Evolutionary conservation across 1,284 basidiomycete species (phyloP).

Genomic region (Tilletia caries): DNA sequence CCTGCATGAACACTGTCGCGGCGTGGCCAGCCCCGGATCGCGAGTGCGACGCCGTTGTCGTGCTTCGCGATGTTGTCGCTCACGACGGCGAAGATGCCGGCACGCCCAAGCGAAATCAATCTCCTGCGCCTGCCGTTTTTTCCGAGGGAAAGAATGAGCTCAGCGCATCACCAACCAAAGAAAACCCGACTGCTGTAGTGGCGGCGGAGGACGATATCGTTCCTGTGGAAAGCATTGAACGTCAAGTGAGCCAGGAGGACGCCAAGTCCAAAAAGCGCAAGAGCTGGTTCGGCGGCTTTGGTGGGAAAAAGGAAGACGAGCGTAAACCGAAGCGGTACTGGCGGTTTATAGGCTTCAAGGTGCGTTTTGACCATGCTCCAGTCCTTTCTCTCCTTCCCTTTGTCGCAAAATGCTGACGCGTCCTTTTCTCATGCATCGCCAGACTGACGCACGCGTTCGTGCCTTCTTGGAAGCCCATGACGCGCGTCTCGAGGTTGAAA

Average conservation of each 20-base stretch:
- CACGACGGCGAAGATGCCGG: constrained; percentile 13
- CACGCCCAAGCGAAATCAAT: constrained; percentile 19
- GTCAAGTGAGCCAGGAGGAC: constrained; percentile 20
- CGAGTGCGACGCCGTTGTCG: constrained; percentile 52
- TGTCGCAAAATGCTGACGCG: too few relatives aligned
- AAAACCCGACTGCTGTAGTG: neutral
- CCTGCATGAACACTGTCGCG: constrained; percentile 56
- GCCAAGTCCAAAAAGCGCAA: constrained; percentile 20
- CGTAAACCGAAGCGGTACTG: constrained; percentile 52
- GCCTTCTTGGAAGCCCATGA: constrained; percentile 41
- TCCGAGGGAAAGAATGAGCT: constrained; percentile 31
- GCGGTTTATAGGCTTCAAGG: constrained; percentile 54
- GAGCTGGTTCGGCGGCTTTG: constrained; percentile 39
- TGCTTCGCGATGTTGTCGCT: constrained; percentile 35
- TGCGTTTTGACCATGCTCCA: neutral
- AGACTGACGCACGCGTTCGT: constrained; percentile 40
- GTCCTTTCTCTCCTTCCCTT: too few relatives aligned
- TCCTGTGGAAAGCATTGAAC: constrained; percentile 47
- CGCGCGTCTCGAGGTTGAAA: constrained; percentile 23
- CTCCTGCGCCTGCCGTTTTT: constrained; percentile 23
- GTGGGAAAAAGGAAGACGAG: constrained; percentile 35
- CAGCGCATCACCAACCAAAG: neutral
- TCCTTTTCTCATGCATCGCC: constrained; percentile 3
- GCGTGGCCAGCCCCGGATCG: constrained; percentile 54
- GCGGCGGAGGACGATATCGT: constrained; percentile 50